These are phyloP conservation scores for Fraxinus floribunda DNA, from an alignment of 305 asterid genomes.

Conservation along the genomic window DNA sequence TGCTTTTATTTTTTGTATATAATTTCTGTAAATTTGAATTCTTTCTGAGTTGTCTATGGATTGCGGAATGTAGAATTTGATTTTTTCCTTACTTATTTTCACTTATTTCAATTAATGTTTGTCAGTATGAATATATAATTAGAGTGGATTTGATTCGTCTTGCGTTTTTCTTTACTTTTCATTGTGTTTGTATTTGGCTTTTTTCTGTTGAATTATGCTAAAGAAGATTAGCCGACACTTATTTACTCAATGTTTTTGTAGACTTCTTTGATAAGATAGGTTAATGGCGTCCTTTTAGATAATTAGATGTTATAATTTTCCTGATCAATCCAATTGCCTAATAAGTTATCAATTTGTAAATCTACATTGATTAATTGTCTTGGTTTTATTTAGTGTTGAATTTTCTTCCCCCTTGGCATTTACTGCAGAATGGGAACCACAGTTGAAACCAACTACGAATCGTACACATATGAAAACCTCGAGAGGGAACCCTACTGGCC, in stretches of 20 bases:
- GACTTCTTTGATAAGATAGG: background rate
- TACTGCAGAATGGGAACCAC: slow-evolving; percentile 58
- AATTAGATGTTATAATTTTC: background rate
- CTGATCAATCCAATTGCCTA: background rate
- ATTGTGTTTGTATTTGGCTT: background rate
- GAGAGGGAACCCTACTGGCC: slow-evolving; percentile 90
- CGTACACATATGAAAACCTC: slow-evolving; percentile 63
- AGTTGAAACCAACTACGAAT: slow-evolving; percentile 45
- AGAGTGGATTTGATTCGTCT: background rate
- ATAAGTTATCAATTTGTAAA: background rate
- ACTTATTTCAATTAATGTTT: background rate
- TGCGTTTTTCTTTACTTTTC: background rate
- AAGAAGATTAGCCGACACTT: background rate
- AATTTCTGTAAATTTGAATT: background rate
- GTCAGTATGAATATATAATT: background rate
- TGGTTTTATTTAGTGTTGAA: background rate
- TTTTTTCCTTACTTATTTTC: background rate
- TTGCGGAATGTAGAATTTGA: background rate
- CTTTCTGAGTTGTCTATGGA: background rate
- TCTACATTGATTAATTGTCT: background rate
- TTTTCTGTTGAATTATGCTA: background rate
- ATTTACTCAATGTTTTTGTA: background rate
- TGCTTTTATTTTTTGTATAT: background rate
- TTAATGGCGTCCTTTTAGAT: background rate
- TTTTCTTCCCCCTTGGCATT: background rate